Evolutionary conservation across 1,284 basidiomycete species (phyloP).

Genomic region (Apiotrichum porosum): DNA sequence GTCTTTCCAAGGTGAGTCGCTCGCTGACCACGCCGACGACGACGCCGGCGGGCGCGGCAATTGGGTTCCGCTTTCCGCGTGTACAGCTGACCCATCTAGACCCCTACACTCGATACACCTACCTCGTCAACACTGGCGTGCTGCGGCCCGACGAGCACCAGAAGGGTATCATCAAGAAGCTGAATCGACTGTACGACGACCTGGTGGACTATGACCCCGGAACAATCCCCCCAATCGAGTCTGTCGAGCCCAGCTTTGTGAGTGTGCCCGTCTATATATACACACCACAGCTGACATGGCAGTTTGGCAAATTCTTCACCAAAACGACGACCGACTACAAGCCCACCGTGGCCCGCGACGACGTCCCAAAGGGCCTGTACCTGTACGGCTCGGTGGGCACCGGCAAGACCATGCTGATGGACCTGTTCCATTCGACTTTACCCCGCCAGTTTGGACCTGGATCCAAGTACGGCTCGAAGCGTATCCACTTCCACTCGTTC

Average conservation of each 20-base stretch:
- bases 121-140: conserved; percentile 65
- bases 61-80: background rate
- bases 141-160: conserved; percentile 79
- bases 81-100: conserved; percentile 17
- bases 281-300: background rate
- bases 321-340: conserved; percentile 39
- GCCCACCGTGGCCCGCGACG: conserved; percentile 42
- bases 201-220: conserved; percentile 70
- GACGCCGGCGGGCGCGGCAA: background rate
- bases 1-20: conserved; percentile 12
- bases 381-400: conserved; percentile 97
- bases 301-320: conserved; percentile 63
- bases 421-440: conserved; percentile 88
- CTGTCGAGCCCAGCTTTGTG: conserved; percentile 28
- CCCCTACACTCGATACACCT: conserved; percentile 60
- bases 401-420: conserved; percentile 97
- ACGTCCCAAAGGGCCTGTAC: conserved; percentile 82
- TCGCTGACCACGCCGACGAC: no score
- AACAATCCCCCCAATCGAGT: conserved; percentile 53
- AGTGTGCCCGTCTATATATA: conserved; percentile 6
- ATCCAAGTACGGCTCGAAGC: conserved; percentile 57
- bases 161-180: conserved; percentile 70
- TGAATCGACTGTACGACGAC: conserved; percentile 74
- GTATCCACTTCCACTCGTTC: conserved; percentile 96
- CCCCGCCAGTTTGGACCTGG: conserved; percentile 59